These are phyloP conservation scores for Rhizoclosmatium sp. DNA, from an alignment of 192 early-diverging fungal species.

Conservation along the genomic window DNA sequence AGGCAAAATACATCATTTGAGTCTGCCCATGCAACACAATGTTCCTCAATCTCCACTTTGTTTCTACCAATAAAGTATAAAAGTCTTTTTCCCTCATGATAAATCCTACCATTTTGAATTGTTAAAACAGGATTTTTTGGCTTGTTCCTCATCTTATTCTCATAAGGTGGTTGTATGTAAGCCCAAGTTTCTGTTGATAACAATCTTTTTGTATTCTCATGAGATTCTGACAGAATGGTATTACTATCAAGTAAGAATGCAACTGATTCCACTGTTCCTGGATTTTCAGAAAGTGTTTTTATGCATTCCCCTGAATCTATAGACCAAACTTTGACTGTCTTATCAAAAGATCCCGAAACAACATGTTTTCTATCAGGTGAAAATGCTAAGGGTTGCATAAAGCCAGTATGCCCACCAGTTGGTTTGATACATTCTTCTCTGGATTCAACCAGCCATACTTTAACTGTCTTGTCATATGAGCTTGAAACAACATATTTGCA, in stretches of 20 bases:
- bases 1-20: too few relatives aligned
- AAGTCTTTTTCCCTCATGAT: too few relatives aligned
- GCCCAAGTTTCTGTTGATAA: too few relatives aligned
- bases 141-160: too few relatives aligned
- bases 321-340: slow-evolving; percentile 24
- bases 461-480: background rate
- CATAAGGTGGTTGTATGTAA: too few relatives aligned
- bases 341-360: slow-evolving; percentile 5
- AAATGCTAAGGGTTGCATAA: slow-evolving; percentile 25
- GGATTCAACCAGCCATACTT: slow-evolving; percentile 4
- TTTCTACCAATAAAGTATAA: too few relatives aligned
- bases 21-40: too few relatives aligned
- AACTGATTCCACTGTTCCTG: background rate
- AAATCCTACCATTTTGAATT: too few relatives aligned
- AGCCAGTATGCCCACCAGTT: slow-evolving; percentile 17
- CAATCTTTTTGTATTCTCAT: background rate
- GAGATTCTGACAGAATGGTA: background rate
- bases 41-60: too few relatives aligned
- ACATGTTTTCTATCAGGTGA: slow-evolving; percentile 52
- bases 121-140: too few relatives aligned
- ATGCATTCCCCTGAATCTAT: background rate
- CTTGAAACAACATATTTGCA: slow-evolving; percentile 1
- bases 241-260: background rate
- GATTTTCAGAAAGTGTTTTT: background rate
- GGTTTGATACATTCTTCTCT: slow-evolving; percentile 10